A percentile compares a stretch with the other conserved stretches of the same genome.
Evolutionary conservation across 2,329 filamentous ascomycete species (phyloP).

Genomic region (Colletotrichum karsti): DNA sequence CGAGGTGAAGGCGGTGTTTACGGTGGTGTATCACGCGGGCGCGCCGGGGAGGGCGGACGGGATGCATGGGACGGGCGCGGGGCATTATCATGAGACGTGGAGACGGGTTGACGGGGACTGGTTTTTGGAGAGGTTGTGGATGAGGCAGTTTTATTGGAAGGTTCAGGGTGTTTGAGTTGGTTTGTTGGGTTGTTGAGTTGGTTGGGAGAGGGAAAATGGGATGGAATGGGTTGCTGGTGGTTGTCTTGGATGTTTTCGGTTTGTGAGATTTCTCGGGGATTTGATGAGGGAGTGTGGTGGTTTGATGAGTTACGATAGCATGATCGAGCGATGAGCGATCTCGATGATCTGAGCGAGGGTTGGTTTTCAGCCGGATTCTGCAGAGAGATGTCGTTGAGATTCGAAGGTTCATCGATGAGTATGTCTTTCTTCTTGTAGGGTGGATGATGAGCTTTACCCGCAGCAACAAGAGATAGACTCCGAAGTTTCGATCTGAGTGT

Average conservation of each 20-base stretch:
- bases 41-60: background rate
- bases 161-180: background rate
- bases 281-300: background rate
- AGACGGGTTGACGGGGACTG: slow-evolving; percentile 19
- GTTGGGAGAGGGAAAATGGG: too few species aligned
- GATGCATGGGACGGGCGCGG: background rate
- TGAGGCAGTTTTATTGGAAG: slow-evolving; percentile 26
- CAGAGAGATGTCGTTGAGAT: too few species aligned
- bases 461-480: too few species aligned
- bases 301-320: background rate
- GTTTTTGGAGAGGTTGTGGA: slow-evolving; percentile 13
- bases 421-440: too few species aligned
- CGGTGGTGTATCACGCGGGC: slow-evolving; percentile 2
- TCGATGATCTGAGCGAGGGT: background rate
- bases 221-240: background rate
- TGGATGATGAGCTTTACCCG: too few species aligned
- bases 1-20: slow-evolving; percentile 28
- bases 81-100: slow-evolving; percentile 29
- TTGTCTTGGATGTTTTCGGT: background rate
- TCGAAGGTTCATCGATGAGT: too few species aligned
- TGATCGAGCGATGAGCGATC: background rate
- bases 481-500: too few species aligned
- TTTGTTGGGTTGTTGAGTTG: background rate
- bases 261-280: background rate
- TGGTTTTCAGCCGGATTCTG: too few species aligned